Evolutionary conservation across 192 early-diverging fungal species (phyloP).

Genomic region (Coemansia sp.): DNA sequence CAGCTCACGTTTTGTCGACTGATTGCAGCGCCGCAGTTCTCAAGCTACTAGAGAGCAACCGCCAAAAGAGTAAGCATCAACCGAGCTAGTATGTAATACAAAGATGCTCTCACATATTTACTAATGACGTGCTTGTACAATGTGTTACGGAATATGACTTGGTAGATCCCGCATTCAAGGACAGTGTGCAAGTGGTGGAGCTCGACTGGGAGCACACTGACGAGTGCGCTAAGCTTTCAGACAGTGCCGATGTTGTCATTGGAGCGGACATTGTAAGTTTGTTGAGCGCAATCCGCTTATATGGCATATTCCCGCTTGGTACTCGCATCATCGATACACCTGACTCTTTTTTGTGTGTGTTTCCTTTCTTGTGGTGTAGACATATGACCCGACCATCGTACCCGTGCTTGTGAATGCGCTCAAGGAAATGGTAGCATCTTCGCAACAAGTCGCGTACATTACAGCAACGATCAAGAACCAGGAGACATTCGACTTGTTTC

Average conservation of each 20-base stretch:
- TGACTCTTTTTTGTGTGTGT: background rate
- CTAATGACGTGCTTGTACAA: background rate
- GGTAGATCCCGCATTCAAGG: slow-evolving; percentile 41
- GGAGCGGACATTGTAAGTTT: slow-evolving; percentile 56
- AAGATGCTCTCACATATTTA: background rate
- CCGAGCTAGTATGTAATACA: background rate
- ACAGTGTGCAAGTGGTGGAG: slow-evolving; percentile 37
- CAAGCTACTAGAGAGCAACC: slow-evolving; percentile 39
- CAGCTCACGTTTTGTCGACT: slow-evolving; percentile 37
- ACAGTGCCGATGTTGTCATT: slow-evolving; percentile 46
- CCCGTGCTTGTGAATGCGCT: slow-evolving; percentile 41
- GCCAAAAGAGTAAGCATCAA: slow-evolving; percentile 33
- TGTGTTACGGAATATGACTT: background rate
- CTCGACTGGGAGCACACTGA: slow-evolving; percentile 43
- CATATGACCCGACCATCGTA: slow-evolving; percentile 52
- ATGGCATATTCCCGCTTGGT: background rate
- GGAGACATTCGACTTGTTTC: slow-evolving; percentile 51
- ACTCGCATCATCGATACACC: background rate
- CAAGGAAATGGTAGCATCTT: slow-evolving; percentile 34
- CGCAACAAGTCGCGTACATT: slow-evolving; percentile 53
- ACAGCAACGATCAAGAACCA: slow-evolving; percentile 38
- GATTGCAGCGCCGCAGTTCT: slow-evolving; percentile 38
- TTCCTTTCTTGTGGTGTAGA: slow-evolving; percentile 21
- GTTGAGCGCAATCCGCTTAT: background rate
- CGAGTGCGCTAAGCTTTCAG: slow-evolving; percentile 31